phyloP scores from a whole-genome alignment of 192 early-diverging fungal species.

The Coemansia asiatica region DNA sequence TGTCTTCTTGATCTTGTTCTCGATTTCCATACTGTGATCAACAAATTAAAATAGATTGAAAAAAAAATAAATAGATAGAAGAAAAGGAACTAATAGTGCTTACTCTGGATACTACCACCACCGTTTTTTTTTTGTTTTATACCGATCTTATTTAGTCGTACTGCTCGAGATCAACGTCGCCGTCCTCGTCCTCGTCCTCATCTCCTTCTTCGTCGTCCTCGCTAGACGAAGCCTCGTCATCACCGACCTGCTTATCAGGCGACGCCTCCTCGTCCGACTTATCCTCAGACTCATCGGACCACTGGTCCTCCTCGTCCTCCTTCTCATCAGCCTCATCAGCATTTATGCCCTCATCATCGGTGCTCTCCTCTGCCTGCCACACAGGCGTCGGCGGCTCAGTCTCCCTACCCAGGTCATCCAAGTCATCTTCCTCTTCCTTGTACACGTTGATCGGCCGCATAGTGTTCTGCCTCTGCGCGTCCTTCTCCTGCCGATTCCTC shows the following conservation, averaged over 20 bases:
- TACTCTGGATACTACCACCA: too few relatives aligned
- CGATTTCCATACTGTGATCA: too few relatives aligned
- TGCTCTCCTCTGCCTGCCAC: conserved; percentile 48
- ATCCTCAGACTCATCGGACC: conserved; percentile 27
- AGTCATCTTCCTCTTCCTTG: conserved; percentile 29
- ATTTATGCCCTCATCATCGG: conserved; percentile 25
- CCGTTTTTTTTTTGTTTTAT: too few relatives aligned
- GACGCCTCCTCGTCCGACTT: background rate
- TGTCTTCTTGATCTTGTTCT: too few relatives aligned
- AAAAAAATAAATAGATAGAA: too few relatives aligned
- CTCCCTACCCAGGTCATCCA: background rate
- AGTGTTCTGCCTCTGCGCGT: conserved; percentile 11
- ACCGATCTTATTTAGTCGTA: conserved; percentile 8
- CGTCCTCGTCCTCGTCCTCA: background rate
- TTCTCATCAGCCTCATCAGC: background rate
- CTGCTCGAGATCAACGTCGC: conserved; percentile 11
- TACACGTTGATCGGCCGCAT: conserved; percentile 46
- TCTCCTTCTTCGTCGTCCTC: conserved; percentile 3
- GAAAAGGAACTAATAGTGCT: too few relatives aligned
- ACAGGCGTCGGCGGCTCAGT: conserved; percentile 36
- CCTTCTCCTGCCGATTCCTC: conserved; percentile 10
- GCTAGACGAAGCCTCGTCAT: background rate
- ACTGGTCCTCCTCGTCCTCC: conserved; percentile 34
- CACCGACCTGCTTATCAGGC: background rate
- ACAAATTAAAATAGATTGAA: too few relatives aligned